Evolutionary conservation across 2,329 filamentous ascomycete species (phyloP).

Genomic region (Peltaster fructicola): DNA sequence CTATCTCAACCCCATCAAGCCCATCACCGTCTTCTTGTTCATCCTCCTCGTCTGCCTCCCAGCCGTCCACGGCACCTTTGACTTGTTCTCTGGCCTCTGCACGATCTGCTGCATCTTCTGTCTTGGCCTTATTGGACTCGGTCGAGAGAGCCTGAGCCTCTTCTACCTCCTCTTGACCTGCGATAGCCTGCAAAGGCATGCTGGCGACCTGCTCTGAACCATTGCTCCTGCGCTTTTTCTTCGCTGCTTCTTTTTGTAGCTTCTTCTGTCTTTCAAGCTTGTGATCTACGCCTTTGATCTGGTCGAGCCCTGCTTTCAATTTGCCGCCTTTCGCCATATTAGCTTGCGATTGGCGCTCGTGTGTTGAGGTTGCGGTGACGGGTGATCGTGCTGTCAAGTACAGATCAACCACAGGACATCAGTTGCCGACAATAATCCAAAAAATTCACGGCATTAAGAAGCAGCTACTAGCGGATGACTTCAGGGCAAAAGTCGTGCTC

Average conservation of each 20-base stretch:
- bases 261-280: constrained; percentile 46
- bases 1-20: constrained; percentile 20
- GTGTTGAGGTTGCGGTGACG: no score
- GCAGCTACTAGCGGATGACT: no score
- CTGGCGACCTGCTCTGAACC: constrained; percentile 14
- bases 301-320: constrained; percentile 40
- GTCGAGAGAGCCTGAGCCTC: constrained; percentile 3
- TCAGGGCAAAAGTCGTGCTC: no score
- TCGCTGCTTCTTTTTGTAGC: constrained; percentile 37
- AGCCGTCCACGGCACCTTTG: constrained; percentile 13
- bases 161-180: constrained; percentile 12
- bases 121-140: constrained; percentile 9
- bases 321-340: constrained; percentile 38
- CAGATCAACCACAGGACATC: no score
- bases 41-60: constrained; percentile 16
- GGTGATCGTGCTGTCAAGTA: no score
- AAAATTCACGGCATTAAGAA: no score
- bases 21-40: constrained; percentile 23
- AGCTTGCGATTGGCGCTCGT: no score
- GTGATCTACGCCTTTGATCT: constrained; percentile 45
- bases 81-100: constrained; percentile 15
- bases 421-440: no score
- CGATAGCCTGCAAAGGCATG: constrained; percentile 11
- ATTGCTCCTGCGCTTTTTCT: constrained; percentile 23
- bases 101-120: constrained; percentile 9